These are phyloP conservation scores for Lichtheimia ramosa DNA, from an alignment of 371 early-diverging fungal genomes.

Conservation along the genomic window DNA sequence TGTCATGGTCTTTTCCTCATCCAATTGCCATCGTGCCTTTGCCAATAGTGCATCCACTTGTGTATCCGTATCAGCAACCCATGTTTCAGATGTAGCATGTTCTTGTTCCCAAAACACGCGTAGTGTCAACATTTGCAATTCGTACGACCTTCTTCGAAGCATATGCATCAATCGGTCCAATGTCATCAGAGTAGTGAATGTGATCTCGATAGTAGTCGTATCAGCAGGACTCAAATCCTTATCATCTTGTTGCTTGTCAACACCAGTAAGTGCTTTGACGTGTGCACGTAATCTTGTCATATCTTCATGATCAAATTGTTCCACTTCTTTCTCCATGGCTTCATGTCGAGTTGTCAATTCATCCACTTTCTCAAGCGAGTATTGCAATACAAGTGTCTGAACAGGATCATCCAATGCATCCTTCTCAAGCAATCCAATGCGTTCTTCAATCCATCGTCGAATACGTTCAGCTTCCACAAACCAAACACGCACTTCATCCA, in stretches of 20 bases:
- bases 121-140: conserved; percentile 39
- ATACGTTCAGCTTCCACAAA: conserved; percentile 50
- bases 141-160: conserved; percentile 34
- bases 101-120: conserved; percentile 51
- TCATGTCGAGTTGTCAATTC: conserved; percentile 24
- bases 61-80: conserved; percentile 25
- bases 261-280: conserved; percentile 48
- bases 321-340: conserved; percentile 29
- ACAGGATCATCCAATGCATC: conserved; percentile 10
- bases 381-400: conserved; percentile 5
- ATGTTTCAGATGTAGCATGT: conserved; percentile 21
- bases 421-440: conserved; percentile 29
- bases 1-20: conserved; percentile 7
- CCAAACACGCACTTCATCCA: conserved; percentile 53
- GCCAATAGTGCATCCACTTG: conserved; percentile 27
- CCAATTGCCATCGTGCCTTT: conserved; percentile 34
- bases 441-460: conserved; percentile 44
- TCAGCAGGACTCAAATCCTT: conserved; percentile 56
- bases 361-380: conserved; percentile 26
- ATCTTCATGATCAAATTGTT: conserved; percentile 45
- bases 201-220: conserved; percentile 56
- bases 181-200: conserved; percentile 46
- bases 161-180: conserved; percentile 49
- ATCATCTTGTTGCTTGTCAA: conserved; percentile 20
- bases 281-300: conserved; percentile 51